Evolutionary conservation across 345 rosid species (phyloP).

Genomic region (Populus pruinosa): DNA sequence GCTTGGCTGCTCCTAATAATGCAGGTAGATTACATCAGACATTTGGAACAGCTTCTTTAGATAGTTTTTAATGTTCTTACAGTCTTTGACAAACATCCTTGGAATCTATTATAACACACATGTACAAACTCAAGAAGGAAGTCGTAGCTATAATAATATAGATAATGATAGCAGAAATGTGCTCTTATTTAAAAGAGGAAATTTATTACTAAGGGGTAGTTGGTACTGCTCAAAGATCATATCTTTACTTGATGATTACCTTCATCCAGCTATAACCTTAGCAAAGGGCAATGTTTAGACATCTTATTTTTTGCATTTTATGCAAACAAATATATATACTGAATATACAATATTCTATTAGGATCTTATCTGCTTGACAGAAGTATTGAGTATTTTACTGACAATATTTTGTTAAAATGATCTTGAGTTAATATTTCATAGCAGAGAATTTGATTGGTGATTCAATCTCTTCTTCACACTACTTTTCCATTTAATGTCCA

Average conservation of each 20-base stretch:
- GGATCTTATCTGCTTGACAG: not conserved
- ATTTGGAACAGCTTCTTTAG: not conserved
- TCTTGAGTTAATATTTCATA: not conserved
- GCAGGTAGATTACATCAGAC: conserved; percentile 41
- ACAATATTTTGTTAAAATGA: not conserved
- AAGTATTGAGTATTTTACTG: not conserved
- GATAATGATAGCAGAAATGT: not conserved
- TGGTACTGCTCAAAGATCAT: not conserved
- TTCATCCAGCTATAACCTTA: not conserved
- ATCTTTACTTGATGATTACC: not conserved
- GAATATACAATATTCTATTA: not conserved
- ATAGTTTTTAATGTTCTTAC: not conserved
- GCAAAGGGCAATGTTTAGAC: not conserved
- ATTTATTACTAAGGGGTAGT: not conserved
- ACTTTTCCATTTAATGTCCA: not conserved
- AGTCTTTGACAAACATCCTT: not conserved
- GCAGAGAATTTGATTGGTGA: not conserved
- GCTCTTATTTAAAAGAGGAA: not conserved
- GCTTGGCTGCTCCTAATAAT: conserved; percentile 54
- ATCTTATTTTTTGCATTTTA: not conserved
- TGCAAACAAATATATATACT: too few species aligned
- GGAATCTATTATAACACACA: not conserved
- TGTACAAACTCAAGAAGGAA: not conserved
- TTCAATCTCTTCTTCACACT: not conserved
- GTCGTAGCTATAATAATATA: not conserved